Percentiles rank a stretch among this genome's conserved stretches.
phyloP scores from a whole-genome alignment of 148 eudicot species.

The Rhododendron mucronatum region DNA sequence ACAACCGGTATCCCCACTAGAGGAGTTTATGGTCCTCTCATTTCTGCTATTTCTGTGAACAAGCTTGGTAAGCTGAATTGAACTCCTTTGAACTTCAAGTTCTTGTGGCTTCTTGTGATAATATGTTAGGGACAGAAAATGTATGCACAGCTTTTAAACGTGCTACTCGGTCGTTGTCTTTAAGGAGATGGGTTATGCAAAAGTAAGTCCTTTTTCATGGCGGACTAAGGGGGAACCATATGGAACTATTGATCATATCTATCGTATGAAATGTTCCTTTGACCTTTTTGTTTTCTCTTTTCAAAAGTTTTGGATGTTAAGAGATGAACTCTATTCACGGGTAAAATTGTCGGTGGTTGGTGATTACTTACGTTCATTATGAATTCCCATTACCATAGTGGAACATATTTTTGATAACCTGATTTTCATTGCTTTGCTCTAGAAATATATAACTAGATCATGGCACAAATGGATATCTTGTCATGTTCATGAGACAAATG shows the following conservation, averaged over 20 bases:
- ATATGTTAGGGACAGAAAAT: neutral
- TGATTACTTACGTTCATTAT: neutral
- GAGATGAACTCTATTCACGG: neutral
- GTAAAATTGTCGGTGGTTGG: neutral
- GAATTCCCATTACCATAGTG: neutral
- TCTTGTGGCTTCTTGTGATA: neutral
- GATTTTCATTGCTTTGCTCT: neutral
- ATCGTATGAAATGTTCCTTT: neutral
- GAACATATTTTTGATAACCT: neutral
- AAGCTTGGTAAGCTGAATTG: constrained; percentile 15
- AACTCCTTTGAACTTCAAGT: neutral
- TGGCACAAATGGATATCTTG: neutral
- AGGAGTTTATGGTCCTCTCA: constrained; percentile 36
- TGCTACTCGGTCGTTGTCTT: too few species aligned
- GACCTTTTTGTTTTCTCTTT: neutral
- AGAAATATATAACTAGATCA: neutral
- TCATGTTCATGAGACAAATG: neutral
- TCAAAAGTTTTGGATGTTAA: neutral
- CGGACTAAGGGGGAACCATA: too few species aligned
- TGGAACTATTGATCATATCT: neutral
- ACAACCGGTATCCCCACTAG: constrained; percentile 20
- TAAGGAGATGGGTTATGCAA: too few species aligned
- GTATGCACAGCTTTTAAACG: neutral
- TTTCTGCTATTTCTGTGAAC: constrained; percentile 38
- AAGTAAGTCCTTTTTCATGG: neutral